These are phyloP conservation scores for Daldinia sp. DNA, from an alignment of 2,329 filamentous ascomycete genomes.

Conservation along the genomic window DNA sequence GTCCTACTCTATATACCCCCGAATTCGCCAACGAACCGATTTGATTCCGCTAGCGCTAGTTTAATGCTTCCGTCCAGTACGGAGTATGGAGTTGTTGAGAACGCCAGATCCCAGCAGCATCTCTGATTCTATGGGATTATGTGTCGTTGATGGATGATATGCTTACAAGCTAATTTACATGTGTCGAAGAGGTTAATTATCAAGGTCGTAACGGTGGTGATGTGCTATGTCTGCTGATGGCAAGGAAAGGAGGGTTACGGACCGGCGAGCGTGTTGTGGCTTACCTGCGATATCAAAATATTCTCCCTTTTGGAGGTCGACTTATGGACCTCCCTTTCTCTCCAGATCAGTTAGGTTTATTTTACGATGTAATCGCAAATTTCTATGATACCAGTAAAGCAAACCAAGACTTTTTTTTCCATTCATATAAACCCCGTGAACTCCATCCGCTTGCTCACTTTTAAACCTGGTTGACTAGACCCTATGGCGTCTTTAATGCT, in stretches of 20 bases:
- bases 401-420: constrained; percentile 26
- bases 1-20: constrained; percentile 36
- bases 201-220: constrained; percentile 9
- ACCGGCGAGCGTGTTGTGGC: constrained; percentile 35
- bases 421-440: constrained; percentile 2
- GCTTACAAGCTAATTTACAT: constrained; percentile 53
- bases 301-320: constrained; percentile 49
- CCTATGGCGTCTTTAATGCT: constrained; percentile 1
- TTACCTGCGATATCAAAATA: constrained; percentile 47
- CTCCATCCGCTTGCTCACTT: background rate
- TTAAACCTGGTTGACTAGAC: background rate
- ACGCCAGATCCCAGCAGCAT: constrained; percentile 32
- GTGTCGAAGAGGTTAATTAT: constrained; percentile 23
- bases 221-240: constrained; percentile 24
- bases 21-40: constrained; percentile 40
- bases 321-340: constrained; percentile 53
- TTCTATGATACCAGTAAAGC: constrained; percentile 62
- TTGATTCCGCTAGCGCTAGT: constrained; percentile 43
- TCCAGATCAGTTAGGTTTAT: constrained; percentile 51
- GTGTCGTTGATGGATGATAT: constrained; percentile 44
- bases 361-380: constrained; percentile 55
- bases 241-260: constrained; percentile 17
- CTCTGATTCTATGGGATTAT: constrained; percentile 41
- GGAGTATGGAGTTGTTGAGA: constrained; percentile 47
- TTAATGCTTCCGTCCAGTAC: constrained; percentile 44